phyloP scores from a whole-genome alignment of 352 stramenopile species.

The Globisporangium cederbergense region DNA sequence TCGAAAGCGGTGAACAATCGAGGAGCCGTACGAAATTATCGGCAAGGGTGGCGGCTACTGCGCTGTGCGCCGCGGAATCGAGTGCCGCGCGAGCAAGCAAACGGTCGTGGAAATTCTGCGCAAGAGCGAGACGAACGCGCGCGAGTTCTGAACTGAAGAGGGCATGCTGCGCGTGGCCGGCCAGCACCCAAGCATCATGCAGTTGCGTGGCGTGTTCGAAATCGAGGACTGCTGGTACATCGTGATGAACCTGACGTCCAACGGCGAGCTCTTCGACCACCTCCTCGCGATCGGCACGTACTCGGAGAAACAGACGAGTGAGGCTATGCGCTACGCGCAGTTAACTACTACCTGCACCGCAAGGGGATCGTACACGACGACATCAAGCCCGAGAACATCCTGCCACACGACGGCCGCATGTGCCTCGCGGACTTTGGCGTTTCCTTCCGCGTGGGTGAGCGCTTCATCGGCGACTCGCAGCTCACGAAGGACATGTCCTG shows the following conservation, averaged over 20 bases:
- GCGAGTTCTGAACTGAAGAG: constrained; percentile 84
- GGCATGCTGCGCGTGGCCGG: constrained; percentile 71
- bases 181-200: constrained; percentile 76
- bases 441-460: constrained; percentile 74
- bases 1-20: constrained; percentile 27
- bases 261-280: constrained; percentile 87
- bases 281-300: constrained; percentile 84
- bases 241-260: constrained; percentile 79
- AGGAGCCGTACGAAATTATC: constrained; percentile 79
- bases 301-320: constrained; percentile 75
- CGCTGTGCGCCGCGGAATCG: constrained; percentile 66
- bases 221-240: constrained; percentile 77
- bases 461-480: constrained; percentile 69
- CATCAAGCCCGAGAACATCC: constrained; percentile 88
- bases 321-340: constrained; percentile 44
- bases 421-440: constrained; percentile 87
- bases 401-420: constrained; percentile 70
- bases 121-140: constrained; percentile 70
- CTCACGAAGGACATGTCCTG: constrained; percentile 25
- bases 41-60: constrained; percentile 73
- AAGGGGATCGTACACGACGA: constrained; percentile 87
- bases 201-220: constrained; percentile 71
- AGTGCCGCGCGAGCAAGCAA: constrained; percentile 60
- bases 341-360: constrained; percentile 66
- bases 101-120: constrained; percentile 79